Conservation (phyloP, 2,329 filamentous ascomycete species). For the Emmonsiellopsis sp. region DNA sequence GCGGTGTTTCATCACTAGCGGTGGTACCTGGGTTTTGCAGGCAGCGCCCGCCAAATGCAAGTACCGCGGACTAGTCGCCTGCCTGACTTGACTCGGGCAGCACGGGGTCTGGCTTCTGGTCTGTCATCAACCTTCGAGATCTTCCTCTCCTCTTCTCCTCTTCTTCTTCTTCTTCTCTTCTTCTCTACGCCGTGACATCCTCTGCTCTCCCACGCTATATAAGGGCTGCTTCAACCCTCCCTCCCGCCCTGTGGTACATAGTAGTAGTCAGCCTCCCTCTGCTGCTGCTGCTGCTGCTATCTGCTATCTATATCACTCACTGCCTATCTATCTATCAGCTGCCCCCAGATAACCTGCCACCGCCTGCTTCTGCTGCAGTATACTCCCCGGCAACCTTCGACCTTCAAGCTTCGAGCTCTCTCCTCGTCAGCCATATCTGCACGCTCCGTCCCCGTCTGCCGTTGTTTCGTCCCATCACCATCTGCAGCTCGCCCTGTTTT, state of each 20-base stretch:
- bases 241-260: too few relatives aligned
- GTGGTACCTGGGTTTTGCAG: not conserved
- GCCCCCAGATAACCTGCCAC: too few relatives aligned
- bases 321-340: too few relatives aligned
- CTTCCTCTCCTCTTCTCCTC: not conserved
- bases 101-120: not conserved
- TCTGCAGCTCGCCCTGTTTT: conserved; percentile 1
- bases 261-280: too few relatives aligned
- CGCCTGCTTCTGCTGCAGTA: too few relatives aligned
- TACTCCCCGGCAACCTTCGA: too few relatives aligned
- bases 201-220: too few relatives aligned
- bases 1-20: not conserved
- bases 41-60: not conserved
- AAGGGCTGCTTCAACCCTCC: too few relatives aligned
- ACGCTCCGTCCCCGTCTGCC: not conserved
- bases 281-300: too few relatives aligned
- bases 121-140: not conserved
- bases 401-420: too few relatives aligned
- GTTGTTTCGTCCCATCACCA: not conserved
- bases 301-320: too few relatives aligned
- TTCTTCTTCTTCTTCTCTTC: not conserved
- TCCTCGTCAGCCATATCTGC: not conserved
- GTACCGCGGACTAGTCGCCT: not conserved
- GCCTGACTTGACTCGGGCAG: not conserved
- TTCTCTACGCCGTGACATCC: not conserved